These are phyloP conservation scores for Eimeria sp. DNA, from an alignment of 169 alveolate species.

Conservation along the genomic window DNA sequence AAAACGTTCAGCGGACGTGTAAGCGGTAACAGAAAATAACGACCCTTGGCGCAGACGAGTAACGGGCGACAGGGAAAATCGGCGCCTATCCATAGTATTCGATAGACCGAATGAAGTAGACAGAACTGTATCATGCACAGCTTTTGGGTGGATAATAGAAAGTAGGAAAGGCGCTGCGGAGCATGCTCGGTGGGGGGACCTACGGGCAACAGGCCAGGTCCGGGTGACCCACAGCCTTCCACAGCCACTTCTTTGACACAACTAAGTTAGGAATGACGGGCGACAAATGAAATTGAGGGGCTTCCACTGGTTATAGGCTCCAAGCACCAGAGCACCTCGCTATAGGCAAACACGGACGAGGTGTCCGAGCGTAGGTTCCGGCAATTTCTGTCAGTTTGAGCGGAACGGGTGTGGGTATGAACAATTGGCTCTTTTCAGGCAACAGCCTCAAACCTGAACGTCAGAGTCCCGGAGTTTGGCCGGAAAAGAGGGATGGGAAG, in stretches of 20 bases:
- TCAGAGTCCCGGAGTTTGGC: neutral
- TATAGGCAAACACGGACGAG: neutral
- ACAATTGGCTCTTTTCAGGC: neutral
- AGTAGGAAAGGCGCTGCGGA: neutral
- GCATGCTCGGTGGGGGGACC: neutral
- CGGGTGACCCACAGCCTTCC: neutral
- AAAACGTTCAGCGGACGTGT: neutral
- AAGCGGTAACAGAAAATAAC: neutral
- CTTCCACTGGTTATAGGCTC: neutral
- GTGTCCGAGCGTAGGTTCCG: neutral
- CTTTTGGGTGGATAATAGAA: neutral
- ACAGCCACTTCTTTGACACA: neutral
- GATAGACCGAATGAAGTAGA: neutral
- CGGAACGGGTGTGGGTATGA: neutral
- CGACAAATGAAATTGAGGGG: neutral
- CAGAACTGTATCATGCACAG: neutral
- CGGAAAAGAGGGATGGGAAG: slow-evolving; percentile 6
- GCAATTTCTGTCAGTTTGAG: neutral
- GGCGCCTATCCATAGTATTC: neutral
- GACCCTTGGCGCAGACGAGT: neutral
- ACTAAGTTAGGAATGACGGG: slow-evolving; percentile 9
- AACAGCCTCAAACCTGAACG: neutral
- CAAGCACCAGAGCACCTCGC: neutral
- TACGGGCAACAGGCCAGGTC: neutral
- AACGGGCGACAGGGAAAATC: neutral